phyloP scores from a whole-genome alignment of 2,329 filamentous ascomycete species.

The Alternaria tenuissima region DNA sequence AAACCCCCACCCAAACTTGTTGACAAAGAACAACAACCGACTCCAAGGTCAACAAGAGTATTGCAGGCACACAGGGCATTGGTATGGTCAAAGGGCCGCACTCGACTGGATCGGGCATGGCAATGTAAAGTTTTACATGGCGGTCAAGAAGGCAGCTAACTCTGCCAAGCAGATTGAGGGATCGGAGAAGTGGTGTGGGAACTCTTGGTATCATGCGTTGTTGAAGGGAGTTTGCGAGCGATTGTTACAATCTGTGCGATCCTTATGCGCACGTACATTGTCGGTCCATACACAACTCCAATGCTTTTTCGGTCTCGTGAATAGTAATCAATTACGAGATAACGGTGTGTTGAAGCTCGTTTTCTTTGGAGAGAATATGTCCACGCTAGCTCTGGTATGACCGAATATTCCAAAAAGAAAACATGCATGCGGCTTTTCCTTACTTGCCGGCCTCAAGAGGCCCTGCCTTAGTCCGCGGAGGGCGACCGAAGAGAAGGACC shows the following conservation, averaged over 20 bases:
- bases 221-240: not conserved
- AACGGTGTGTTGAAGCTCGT: conserved; percentile 1
- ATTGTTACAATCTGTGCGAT: not conserved
- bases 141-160: not conserved
- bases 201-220: not conserved
- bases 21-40: not conserved
- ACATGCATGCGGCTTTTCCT: not conserved
- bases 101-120: not conserved
- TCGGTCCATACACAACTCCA: not conserved
- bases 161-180: not conserved
- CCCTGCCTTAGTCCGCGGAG: not conserved
- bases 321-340: not conserved
- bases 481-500: not conserved
- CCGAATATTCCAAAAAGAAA: not conserved
- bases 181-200: not conserved
- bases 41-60: not conserved
- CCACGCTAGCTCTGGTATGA: not conserved
- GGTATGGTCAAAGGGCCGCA: not conserved
- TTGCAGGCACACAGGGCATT: not conserved
- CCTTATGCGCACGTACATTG: not conserved
- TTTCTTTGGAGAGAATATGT: not conserved
- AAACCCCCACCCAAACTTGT: not conserved
- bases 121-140: not conserved
- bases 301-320: not conserved
- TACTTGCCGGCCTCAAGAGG: not conserved